Evolutionary conservation across 1,284 basidiomycete species (phyloP).

Genomic region (Phlebopus sp.): DNA sequence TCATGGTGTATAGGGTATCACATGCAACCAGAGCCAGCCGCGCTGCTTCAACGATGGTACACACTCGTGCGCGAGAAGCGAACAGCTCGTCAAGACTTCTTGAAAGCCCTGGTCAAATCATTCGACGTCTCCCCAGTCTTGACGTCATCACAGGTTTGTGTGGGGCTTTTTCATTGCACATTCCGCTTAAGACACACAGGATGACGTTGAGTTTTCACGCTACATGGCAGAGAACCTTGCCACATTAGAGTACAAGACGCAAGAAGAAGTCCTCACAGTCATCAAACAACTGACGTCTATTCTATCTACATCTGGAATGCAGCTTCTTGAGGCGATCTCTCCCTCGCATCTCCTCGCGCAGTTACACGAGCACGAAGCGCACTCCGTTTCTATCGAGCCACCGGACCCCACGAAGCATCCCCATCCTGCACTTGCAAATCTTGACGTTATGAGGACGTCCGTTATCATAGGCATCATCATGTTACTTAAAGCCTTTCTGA

Average conservation of each 20-base stretch:
- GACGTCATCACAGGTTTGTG: slow-evolving; percentile 45
- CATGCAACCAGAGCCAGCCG: slow-evolving; percentile 55
- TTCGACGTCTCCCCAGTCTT: slow-evolving; percentile 64
- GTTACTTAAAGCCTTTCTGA: slow-evolving; percentile 81
- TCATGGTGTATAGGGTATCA: slow-evolving; percentile 53
- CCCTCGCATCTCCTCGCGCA: slow-evolving; percentile 68
- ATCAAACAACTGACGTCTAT: slow-evolving; percentile 79
- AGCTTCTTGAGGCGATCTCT: slow-evolving; percentile 67
- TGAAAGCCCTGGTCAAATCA: slow-evolving; percentile 77
- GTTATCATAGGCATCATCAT: slow-evolving; percentile 79
- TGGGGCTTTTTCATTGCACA: background rate
- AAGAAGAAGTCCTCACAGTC: slow-evolving; percentile 88
- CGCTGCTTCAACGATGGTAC: slow-evolving; percentile 89
- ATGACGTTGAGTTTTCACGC: slow-evolving; percentile 78
- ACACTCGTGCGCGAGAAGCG: slow-evolving; percentile 87
- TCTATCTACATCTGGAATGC: slow-evolving; percentile 83
- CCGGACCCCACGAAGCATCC: slow-evolving; percentile 9
- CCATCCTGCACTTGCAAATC: slow-evolving; percentile 6
- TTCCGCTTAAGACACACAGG: slow-evolving; percentile 39
- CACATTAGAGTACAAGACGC: slow-evolving; percentile 89
- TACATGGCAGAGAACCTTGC: slow-evolving; percentile 96
- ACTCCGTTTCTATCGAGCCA: slow-evolving; percentile 7
- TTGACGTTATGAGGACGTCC: slow-evolving; percentile 56
- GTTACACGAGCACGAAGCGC: slow-evolving; percentile 40
- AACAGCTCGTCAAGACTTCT: slow-evolving; percentile 79